Percentiles rank a stretch among this genome's conserved stretches.
phyloP scores from a whole-genome alignment of 371 early-diverging fungal genomes.

The Mucor piriformis region DNA sequence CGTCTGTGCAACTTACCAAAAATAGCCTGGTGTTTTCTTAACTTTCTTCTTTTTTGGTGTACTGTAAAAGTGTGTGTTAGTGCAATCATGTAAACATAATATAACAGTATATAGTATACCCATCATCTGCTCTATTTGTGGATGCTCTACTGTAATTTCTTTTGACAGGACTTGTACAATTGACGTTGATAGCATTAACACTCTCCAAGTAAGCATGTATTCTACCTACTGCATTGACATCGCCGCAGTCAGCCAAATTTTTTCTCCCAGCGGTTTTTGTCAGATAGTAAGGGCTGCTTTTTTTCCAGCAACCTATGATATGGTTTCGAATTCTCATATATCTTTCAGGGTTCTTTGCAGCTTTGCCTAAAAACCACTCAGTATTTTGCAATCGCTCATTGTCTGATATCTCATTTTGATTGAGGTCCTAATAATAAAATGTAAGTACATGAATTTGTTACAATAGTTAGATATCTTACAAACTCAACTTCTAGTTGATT shows the following conservation, averaged over 20 bases:
- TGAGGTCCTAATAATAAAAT: constrained; percentile 8
- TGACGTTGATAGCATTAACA: constrained; percentile 76
- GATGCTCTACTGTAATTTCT: constrained; percentile 4
- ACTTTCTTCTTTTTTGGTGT: constrained; percentile 9
- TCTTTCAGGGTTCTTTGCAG: constrained; percentile 81
- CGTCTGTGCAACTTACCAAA: constrained; percentile 8
- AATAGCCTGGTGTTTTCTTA: constrained; percentile 21
- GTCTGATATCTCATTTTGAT: constrained; percentile 46
- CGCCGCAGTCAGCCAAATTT: constrained; percentile 65
- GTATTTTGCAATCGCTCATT: constrained; percentile 61
- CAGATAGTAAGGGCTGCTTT: constrained; percentile 65
- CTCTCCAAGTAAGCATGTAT: constrained; percentile 83
- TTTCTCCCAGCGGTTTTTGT: constrained; percentile 47
- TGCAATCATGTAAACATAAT: no score
- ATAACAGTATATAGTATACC: constrained; percentile 12
- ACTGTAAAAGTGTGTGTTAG: not conserved
- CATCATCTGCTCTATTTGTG: constrained; percentile 20
- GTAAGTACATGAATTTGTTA: not conserved
- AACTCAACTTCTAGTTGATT: no score
- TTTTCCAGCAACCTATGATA: constrained; percentile 77
- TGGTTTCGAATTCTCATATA: constrained; percentile 84
- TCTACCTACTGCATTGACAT: constrained; percentile 88
- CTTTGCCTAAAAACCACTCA: constrained; percentile 77
- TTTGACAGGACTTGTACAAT: constrained; percentile 21
- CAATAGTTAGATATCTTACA: no score